These are phyloP conservation scores for Trichoderma erinaceum DNA, from an alignment of 495 filamentous ascomycete species.

Conservation along the genomic window DNA sequence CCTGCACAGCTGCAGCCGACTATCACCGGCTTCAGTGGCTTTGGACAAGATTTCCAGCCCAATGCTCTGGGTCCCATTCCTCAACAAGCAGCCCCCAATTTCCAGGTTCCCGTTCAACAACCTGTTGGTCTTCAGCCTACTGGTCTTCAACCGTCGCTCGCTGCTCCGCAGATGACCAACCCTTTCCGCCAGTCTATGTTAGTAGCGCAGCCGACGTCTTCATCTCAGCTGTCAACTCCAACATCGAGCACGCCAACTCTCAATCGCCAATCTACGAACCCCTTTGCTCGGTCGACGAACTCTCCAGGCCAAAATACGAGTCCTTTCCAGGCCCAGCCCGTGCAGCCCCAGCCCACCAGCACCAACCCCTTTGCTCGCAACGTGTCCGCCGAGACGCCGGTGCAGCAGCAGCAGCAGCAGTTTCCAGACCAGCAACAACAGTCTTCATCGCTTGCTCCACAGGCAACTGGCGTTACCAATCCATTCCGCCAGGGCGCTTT, in stretches of 20 bases:
- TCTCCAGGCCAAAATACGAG: constrained; percentile 46
- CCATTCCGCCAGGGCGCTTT: constrained; percentile 88
- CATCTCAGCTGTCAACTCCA: constrained; percentile 24
- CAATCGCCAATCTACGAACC: constrained; percentile 72
- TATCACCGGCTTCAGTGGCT: constrained; percentile 82
- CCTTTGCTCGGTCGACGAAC: constrained; percentile 62
- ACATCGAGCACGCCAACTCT: constrained; percentile 26
- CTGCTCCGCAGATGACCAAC: constrained; percentile 55
- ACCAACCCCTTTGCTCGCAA: constrained; percentile 65
- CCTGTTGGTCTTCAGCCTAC: constrained; percentile 1
- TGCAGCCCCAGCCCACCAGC: constrained; percentile 58
- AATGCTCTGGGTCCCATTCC: constrained; percentile 55
- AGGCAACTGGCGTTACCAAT: constrained; percentile 85
- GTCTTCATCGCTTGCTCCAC: constrained; percentile 44
- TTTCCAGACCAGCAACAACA: constrained; percentile 21
- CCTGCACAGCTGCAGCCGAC: constrained; percentile 52
- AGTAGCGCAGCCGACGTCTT: constrained; percentile 44
- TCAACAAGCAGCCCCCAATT: constrained; percentile 54
- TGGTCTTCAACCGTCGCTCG: constrained; percentile 21
- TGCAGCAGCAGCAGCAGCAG: constrained; percentile 14
- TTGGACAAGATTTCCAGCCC: constrained; percentile 51
- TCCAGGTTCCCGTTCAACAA: constrained; percentile 27
- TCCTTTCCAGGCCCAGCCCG: constrained; percentile 39
- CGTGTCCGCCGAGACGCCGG: constrained; percentile 32
- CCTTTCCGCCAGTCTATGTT: constrained; percentile 86